phyloP scores from a whole-genome alignment of 495 filamentous ascomycete genomes.

The Zalerion maritima region DNA sequence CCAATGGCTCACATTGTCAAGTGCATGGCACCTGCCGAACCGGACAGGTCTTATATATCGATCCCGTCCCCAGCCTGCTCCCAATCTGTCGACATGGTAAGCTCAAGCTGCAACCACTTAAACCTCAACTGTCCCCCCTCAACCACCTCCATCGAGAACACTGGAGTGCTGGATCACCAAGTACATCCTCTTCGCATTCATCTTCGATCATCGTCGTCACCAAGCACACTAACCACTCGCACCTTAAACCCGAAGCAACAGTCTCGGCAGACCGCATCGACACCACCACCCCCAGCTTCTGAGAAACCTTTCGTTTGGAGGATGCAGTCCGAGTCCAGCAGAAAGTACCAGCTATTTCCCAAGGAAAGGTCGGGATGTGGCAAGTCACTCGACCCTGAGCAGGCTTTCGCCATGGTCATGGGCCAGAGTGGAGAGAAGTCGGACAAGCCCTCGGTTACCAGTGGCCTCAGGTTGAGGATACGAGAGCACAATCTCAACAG shows the following conservation, averaged over 20 bases:
- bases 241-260: too few species aligned
- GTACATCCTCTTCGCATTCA: not conserved
- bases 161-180: constrained; percentile 9
- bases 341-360: constrained; percentile 40
- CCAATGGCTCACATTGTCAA: constrained; percentile 36
- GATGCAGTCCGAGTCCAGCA: constrained; percentile 33
- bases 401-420: constrained; percentile 30
- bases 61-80: constrained; percentile 24
- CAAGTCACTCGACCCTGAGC: constrained; percentile 36
- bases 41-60: constrained; percentile 32
- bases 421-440: constrained; percentile 26
- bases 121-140: too few species aligned
- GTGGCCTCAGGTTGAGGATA: constrained; percentile 30
- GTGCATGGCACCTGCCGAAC: constrained; percentile 26
- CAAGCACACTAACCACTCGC: too few species aligned
- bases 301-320: constrained; percentile 35
- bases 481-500: constrained; percentile 38
- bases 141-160: constrained; percentile 12
- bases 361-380: constrained; percentile 25
- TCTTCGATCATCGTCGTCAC: constrained; percentile 9
- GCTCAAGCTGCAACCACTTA: too few species aligned
- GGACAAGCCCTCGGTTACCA: constrained; percentile 25
- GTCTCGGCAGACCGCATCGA: too few species aligned
- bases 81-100: constrained; percentile 29
- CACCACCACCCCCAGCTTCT: constrained; percentile 18